phyloP scores from a whole-genome alignment of 441 rosid genomes.

The Daphne laureola region DNA sequence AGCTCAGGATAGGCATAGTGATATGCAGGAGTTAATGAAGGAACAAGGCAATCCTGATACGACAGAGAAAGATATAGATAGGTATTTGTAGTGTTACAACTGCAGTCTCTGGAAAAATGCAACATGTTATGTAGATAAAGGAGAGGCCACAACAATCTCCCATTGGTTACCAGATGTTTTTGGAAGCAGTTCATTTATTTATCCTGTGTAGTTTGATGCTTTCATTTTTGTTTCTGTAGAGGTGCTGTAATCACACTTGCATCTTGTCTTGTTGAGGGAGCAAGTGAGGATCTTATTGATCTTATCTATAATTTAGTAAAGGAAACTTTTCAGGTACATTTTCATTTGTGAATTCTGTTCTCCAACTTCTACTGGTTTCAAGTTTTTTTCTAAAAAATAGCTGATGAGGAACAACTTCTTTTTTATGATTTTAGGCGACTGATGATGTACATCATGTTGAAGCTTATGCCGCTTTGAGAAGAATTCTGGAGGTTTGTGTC shows the following conservation, averaged over 20 bases:
- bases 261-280: conserved; percentile 69
- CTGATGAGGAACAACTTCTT: conserved; percentile 10
- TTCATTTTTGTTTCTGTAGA: conserved; percentile 29
- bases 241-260: conserved; percentile 59
- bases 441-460: conserved; percentile 44
- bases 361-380: background rate
- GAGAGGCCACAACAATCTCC: no score
- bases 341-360: background rate
- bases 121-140: no score
- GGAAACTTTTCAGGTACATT: conserved; percentile 46
- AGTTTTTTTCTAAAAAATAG: conserved; percentile 1
- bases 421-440: conserved; percentile 37
- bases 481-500: conserved; percentile 55
- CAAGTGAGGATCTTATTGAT: conserved; percentile 57
- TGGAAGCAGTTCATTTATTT: background rate
- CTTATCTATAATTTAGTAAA: conserved; percentile 54
- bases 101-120: background rate
- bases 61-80: conserved; percentile 33
- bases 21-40: conserved; percentile 24
- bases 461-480: conserved; percentile 65
- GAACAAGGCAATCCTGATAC: conserved; percentile 24
- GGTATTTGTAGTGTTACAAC: conserved; percentile 35
- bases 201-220: conserved; percentile 4
- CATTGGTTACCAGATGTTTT: no score
- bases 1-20: conserved; percentile 19